Conservation (phyloP, 305 asterid species). For the Fraxinus platypoda region DNA sequence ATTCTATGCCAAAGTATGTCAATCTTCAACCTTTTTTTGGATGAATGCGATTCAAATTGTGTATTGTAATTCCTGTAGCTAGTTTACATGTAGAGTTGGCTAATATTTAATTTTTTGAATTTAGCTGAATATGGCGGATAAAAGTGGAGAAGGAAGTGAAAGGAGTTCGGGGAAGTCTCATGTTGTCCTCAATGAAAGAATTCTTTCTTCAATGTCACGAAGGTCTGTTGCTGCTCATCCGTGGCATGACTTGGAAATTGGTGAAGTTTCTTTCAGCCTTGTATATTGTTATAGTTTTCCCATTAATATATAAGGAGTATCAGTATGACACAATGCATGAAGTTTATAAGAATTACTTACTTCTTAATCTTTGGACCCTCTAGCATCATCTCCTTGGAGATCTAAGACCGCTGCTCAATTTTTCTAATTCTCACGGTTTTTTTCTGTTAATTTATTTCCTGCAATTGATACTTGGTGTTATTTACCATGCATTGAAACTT, state of each 20-base stretch:
- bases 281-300: neutral
- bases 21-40: neutral
- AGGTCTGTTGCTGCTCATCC: slow-evolving; percentile 86
- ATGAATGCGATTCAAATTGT: neutral
- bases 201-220: slow-evolving; percentile 72
- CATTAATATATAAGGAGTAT: neutral
- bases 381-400: neutral
- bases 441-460: neutral
- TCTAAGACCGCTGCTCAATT: neutral
- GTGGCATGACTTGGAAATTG: slow-evolving; percentile 95
- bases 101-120: neutral
- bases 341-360: neutral
- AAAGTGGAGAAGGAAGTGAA: slow-evolving; percentile 27
- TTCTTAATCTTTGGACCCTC: neutral
- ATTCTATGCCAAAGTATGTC: neutral
- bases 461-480: neutral
- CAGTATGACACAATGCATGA: neutral
- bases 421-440: neutral
- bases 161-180: slow-evolving; percentile 33
- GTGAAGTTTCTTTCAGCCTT: slow-evolving; percentile 23
- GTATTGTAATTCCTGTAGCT: neutral
- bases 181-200: slow-evolving; percentile 66
- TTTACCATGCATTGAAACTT: neutral
- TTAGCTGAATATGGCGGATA: slow-evolving; percentile 44
- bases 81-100: neutral